These are phyloP conservation scores for Pontederia crassipes DNA, from an alignment of 176 grass and related monocot species.

Conservation along the genomic window DNA sequence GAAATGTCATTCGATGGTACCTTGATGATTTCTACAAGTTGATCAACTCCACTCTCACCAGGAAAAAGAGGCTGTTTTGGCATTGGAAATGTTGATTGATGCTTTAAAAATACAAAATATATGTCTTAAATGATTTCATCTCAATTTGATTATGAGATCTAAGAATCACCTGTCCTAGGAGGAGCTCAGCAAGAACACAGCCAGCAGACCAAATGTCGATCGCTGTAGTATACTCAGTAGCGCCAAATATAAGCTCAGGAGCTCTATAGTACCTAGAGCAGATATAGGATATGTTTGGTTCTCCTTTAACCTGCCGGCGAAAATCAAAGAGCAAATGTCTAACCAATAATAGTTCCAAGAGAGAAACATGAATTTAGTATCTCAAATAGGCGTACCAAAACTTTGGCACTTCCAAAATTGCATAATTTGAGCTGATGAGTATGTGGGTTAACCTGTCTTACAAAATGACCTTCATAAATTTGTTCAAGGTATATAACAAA, in stretches of 20 bases:
- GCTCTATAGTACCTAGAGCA: conserved; percentile 74
- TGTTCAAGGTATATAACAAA: not conserved
- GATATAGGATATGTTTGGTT: conserved; percentile 73
- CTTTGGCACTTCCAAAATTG: conserved; percentile 73
- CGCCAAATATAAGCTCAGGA: conserved; percentile 73
- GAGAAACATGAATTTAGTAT: not conserved
- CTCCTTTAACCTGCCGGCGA: conserved; percentile 44
- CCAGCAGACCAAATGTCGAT: conserved; percentile 79
- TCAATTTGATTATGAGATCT: not conserved
- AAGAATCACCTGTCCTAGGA: conserved; percentile 37
- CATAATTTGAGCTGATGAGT: conserved; percentile 66
- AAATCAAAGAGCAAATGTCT: conserved; percentile 13
- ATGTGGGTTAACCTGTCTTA: conserved; percentile 61
- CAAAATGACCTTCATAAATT: conserved; percentile 1
- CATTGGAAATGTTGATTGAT: not conserved
- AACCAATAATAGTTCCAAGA: conserved; percentile 7
- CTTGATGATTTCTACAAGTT: conserved; percentile 79
- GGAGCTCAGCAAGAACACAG: conserved; percentile 61
- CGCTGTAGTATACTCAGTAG: conserved; percentile 61
- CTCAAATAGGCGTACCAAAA: conserved; percentile 46
- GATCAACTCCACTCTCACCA: conserved; percentile 69
- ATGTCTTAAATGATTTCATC: too few relatives aligned
- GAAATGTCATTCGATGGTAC: conserved; percentile 3
- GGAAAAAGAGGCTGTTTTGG: conserved; percentile 54
- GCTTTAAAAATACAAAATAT: not conserved